These are phyloP conservation scores for Fusarium humuli DNA, from an alignment of 2,329 filamentous ascomycete genomes.

Conservation along the genomic window DNA sequence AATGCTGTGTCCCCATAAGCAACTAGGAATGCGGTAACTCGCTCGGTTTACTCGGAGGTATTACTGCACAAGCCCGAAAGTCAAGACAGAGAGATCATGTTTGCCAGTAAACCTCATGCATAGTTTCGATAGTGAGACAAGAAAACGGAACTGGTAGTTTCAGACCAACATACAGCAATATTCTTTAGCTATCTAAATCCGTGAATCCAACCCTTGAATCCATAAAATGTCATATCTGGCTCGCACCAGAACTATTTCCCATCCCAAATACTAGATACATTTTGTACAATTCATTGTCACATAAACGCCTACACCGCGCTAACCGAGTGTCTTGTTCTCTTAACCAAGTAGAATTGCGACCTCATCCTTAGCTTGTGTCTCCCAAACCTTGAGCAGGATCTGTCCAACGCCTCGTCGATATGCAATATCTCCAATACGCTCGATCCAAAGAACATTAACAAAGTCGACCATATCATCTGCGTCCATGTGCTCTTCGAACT, in stretches of 20 bases:
- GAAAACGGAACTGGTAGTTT: not conserved
- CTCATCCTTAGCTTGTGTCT: constrained; percentile 54
- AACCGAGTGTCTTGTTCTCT: constrained; percentile 1
- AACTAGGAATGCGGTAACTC: not conserved
- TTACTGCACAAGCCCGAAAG: not conserved
- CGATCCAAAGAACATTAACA: constrained; percentile 61
- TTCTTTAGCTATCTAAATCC: constrained; percentile 2
- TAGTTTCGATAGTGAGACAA: not conserved
- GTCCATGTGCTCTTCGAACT: constrained; percentile 57
- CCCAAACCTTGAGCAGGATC: constrained; percentile 56
- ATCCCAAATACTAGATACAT: constrained; percentile 20
- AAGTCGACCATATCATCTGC: constrained; percentile 58
- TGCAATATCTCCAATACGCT: constrained; percentile 57
- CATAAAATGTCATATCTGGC: not conserved
- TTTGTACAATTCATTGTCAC: constrained; percentile 5
- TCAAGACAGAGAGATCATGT: not conserved
- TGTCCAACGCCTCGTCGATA: constrained; percentile 58
- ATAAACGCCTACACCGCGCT: constrained; percentile 37
- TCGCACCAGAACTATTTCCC: constrained; percentile 11
- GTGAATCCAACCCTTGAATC: not conserved
- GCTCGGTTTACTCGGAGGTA: not conserved
- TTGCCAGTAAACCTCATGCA: not conserved
- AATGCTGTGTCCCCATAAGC: not conserved
- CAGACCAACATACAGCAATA: not conserved
- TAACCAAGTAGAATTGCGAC: constrained; percentile 57